phyloP scores from a whole-genome alignment of 352 stramenopile species.

The Pilasporangium apinafurcum region DNA sequence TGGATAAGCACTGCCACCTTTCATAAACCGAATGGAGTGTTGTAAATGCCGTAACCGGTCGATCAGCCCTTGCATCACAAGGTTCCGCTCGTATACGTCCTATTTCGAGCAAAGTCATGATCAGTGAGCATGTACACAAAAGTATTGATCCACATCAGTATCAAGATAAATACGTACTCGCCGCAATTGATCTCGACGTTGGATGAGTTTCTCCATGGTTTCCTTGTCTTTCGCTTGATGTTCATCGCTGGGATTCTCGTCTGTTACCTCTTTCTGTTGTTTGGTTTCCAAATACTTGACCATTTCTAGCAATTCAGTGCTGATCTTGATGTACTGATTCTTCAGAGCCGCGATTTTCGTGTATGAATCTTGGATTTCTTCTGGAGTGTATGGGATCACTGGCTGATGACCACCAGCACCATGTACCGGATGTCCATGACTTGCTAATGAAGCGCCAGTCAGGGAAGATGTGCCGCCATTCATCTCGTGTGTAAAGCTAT shows the following conservation, averaged over 20 bases:
- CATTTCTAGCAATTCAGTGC: constrained; percentile 44
- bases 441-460: constrained; percentile 18
- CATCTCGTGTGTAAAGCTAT: constrained; percentile 25
- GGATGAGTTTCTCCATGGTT: constrained; percentile 38
- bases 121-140: too few species aligned
- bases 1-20: constrained; percentile 51
- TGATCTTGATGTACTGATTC: constrained; percentile 75
- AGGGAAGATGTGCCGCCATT: constrained; percentile 37
- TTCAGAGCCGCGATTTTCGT: constrained; percentile 77
- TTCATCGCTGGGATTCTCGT: constrained; percentile 7
- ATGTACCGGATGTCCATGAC: constrained; percentile 16
- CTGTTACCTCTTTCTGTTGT: not conserved
- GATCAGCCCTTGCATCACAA: constrained; percentile 85
- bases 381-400: constrained; percentile 64
- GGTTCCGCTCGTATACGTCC: constrained; percentile 81
- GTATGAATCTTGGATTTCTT: constrained; percentile 85
- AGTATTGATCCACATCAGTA: not conserved
- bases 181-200: constrained; percentile 63
- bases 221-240: constrained; percentile 22
- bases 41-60: constrained; percentile 70
- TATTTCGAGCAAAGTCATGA: constrained; percentile 11
- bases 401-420: constrained; percentile 20
- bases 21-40: constrained; percentile 69
- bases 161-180: constrained; percentile 22
- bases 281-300: constrained; percentile 44